phyloP scores from a whole-genome alignment of 75 land plant genomes.

The Larix kaempferi region DNA sequence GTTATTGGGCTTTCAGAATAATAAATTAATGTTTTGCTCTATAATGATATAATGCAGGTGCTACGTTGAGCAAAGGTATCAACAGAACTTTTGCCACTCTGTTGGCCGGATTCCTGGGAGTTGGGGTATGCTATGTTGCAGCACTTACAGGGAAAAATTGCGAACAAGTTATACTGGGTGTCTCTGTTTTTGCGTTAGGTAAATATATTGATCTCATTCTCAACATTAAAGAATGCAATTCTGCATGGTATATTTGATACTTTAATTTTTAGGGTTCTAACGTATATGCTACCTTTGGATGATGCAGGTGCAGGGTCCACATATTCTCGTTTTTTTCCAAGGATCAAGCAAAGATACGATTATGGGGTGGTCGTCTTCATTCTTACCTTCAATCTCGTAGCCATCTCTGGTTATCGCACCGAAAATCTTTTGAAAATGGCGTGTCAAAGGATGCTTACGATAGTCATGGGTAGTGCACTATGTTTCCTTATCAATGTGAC shows the following conservation, averaged over 20 bases:
- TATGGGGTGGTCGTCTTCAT: slow-evolving; percentile 17
- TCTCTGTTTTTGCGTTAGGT: slow-evolving; percentile 49
- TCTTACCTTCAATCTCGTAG: slow-evolving; percentile 16
- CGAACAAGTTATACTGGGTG: slow-evolving; percentile 24
- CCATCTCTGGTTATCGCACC: background rate
- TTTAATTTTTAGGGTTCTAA: background rate
- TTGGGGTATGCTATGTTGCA: slow-evolving; percentile 33
- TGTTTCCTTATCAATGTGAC: slow-evolving; percentile 23
- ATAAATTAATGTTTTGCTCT: no score
- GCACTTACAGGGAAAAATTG: slow-evolving; percentile 22
- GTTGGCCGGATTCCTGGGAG: slow-evolving; percentile 47
- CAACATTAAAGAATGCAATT: no score
- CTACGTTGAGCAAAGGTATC: slow-evolving; percentile 59
- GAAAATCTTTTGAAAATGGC: no score
- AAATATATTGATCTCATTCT: background rate
- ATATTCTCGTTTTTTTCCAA: slow-evolving; percentile 29
- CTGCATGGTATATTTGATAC: background rate
- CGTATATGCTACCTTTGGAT: background rate
- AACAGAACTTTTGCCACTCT: slow-evolving; percentile 53
- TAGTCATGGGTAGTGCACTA: slow-evolving; percentile 31
- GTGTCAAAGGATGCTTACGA: no score
- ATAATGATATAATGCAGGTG: slow-evolving; percentile 32
- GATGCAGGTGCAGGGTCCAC: slow-evolving; percentile 34
- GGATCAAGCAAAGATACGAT: slow-evolving; percentile 32
- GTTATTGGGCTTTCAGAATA: no score